Conservation (phyloP, 2,329 filamentous ascomycete genomes). For the Alternaria triticimaculans region DNA sequence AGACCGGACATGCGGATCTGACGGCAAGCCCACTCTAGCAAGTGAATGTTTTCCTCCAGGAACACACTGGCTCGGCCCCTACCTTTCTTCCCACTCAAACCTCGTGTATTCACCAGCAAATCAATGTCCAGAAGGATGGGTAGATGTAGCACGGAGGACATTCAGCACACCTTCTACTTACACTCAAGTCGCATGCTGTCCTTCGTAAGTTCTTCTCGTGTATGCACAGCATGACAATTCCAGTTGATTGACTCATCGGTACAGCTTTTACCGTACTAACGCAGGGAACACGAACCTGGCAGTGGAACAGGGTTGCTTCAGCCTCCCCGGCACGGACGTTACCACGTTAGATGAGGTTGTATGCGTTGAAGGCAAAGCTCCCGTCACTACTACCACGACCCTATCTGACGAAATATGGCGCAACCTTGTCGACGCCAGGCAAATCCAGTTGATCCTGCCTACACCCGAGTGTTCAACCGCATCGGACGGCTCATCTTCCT, state of each 20-base stretch:
- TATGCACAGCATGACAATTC: not conserved
- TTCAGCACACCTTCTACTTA: not conserved
- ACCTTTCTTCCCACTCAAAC: not conserved
- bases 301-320: too few relatives aligned
- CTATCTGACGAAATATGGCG: not conserved
- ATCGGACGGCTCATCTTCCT: not conserved
- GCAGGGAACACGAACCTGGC: too few relatives aligned
- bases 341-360: not conserved
- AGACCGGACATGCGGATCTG: not conserved
- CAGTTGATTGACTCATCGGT: not conserved
- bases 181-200: not conserved
- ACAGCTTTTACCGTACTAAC: not conserved
- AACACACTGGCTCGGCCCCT: not conserved
- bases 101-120: not conserved
- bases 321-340: not conserved
- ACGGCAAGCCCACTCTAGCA: not conserved
- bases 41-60: not conserved
- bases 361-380: not conserved
- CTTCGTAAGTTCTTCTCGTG: not conserved
- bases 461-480: not conserved
- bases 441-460: not conserved
- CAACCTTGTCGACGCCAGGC: not conserved
- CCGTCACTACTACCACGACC: not conserved
- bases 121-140: not conserved
- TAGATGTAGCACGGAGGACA: not conserved